These are phyloP conservation scores for Nannochloropsis gaditana DNA, from an alignment of 108 stramenopile genomes.

Conservation along the genomic window DNA sequence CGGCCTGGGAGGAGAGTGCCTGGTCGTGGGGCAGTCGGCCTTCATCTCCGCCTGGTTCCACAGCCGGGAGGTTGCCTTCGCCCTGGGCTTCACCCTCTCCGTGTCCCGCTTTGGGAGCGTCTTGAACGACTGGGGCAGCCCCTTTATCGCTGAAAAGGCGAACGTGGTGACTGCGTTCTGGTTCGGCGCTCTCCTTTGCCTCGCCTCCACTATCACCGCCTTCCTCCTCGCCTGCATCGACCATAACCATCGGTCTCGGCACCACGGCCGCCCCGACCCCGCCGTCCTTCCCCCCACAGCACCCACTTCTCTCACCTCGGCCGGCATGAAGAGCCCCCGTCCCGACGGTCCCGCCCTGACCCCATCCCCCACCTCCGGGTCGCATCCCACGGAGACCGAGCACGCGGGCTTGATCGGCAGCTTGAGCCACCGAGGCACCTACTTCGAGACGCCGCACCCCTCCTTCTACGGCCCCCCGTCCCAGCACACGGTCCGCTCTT, in stretches of 20 bases:
- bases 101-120: conserved; percentile 28
- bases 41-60: conserved; percentile 40
- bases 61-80: conserved; percentile 33
- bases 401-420: background rate
- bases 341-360: background rate
- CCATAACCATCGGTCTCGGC: background rate
- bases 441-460: conserved; percentile 13
- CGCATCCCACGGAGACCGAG: background rate
- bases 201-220: background rate
- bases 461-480: background rate
- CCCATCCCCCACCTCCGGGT: background rate
- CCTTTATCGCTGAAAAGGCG: conserved; percentile 4
- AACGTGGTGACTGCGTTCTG: conserved; percentile 26
- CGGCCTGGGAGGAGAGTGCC: conserved; percentile 36
- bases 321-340: background rate
- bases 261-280: background rate
- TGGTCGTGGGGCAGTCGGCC: conserved; percentile 28
- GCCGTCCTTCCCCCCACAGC: background rate
- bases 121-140: conserved; percentile 34
- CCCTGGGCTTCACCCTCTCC: conserved; percentile 38
- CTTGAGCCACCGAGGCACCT: background rate
- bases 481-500: background rate
- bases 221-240: background rate
- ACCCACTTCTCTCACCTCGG: background rate
- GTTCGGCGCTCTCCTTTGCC: conserved; percentile 26